These are phyloP conservation scores for Yamadazyma taylorii DNA, from an alignment of 1,139 yeast genomes.

Conservation along the genomic window DNA sequence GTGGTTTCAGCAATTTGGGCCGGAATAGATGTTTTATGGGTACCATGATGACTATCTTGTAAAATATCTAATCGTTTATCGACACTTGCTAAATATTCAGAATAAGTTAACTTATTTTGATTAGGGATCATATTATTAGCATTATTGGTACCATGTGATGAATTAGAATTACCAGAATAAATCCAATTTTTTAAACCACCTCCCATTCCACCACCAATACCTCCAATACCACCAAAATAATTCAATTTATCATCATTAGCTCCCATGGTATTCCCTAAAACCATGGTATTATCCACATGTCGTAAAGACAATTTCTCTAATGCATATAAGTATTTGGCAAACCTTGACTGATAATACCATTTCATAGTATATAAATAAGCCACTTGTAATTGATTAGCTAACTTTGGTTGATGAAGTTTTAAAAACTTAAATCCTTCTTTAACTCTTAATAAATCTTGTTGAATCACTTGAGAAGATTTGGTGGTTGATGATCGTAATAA, in stretches of 20 bases:
- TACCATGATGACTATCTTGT: conserved; percentile 23
- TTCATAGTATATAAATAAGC: conserved; percentile 87
- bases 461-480: conserved; percentile 71
- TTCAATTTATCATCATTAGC: conserved; percentile 26
- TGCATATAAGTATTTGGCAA: conserved; percentile 76
- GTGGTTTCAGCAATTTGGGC: conserved; percentile 85
- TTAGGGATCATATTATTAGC: conserved; percentile 3
- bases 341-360: conserved; percentile 86
- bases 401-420: conserved; percentile 50
- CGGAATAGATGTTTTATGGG: conserved; percentile 63
- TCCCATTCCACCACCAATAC: conserved; percentile 20
- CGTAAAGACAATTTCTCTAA: conserved; percentile 61
- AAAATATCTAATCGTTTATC: conserved; percentile 57
- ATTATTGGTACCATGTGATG: conserved; percentile 1
- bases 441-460: conserved; percentile 59
- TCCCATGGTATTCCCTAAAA: conserved; percentile 39
- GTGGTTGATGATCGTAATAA: conserved; percentile 47
- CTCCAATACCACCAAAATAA: conserved; percentile 19
- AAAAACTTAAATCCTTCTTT: conserved; percentile 64
- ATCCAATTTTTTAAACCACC: conserved; percentile 32
- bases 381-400: conserved; percentile 72
- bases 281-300: conserved; percentile 50
- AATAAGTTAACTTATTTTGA: conserved; percentile 21
- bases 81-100: conserved; percentile 55
- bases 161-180: conserved; percentile 8